Evolutionary conservation across 2,329 filamentous ascomycete species (phyloP), one percentile per base, ranked within the genome.

Genomic region (Arachnomyces sp.): DNA sequence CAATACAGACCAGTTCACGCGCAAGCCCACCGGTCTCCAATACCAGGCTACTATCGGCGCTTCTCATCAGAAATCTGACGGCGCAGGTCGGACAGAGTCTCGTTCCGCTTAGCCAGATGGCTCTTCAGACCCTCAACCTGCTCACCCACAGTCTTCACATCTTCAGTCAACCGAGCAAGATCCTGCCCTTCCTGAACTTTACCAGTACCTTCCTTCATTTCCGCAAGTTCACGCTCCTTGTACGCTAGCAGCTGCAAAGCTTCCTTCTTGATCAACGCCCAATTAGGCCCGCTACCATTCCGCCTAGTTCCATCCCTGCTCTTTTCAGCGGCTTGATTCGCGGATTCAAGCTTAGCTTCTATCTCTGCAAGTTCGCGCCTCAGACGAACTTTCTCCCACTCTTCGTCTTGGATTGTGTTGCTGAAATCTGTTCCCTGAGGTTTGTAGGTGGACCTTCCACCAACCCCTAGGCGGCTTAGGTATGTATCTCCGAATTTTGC

Each of bases 401-500:
- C 92, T 55, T 81, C 79, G 17, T 93, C 90, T 45, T 84, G 84
- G 59, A 88, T 85, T 47, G 85, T 83, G 29, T 76, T 74, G 43
- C 80, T 83, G 60, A 96, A 96, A 67, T 98, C 89, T 1, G 92
- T 98, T 17, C 92, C 92, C 31, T 82, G 72, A 7, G 84, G 77
- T 57, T 84, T 82, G 66, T 92, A 90, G 43, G 77, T 81, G 50
- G 82, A 80, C 56, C 89, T 83, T 38, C 79, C 77, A 14, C 79
- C 78, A 4, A 81, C 72, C 6, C 92, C 92, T 30, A 98, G 74
- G 9, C 92, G 81, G 45, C 85, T 93, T 42, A 98, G 77, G 65
- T 96, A 98, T 48, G 94, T 85, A 62, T 98, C 92, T 49, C 92
- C 92, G 58, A 98, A 98, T 67, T 94, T 95, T 53, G 88, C 83